phyloP scores from a whole-genome alignment of 176 grass and related monocot species.

The bread wheat (Triticum aestivum) region IWGSC_CS_RefSeq_v2.1 NC_057794.1:374664257-374664756 shows the following conservation, averaged over 20 bases:
- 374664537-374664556: background rate
- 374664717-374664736: background rate
- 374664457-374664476: background rate
- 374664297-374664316: background rate
- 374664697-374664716: no score
- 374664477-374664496: background rate
- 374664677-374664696: background rate
- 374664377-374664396: background rate
- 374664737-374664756: background rate
- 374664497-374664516: constrained; percentile 1
- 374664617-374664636: background rate
- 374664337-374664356: background rate
- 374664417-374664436: constrained; percentile 10
- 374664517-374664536: background rate
- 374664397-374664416: background rate
- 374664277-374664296: background rate
- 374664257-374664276: no score
- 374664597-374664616: background rate
- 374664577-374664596: background rate
- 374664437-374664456: background rate
- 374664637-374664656: background rate
- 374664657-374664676: background rate
- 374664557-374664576: background rate
- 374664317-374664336: background rate
- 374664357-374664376: background rate